Evolutionary conservation across 768 basidiomycete species (phyloP), one percentile per base, ranked within the genome.

Genomic region (Dioszegia hungarica): DNA sequence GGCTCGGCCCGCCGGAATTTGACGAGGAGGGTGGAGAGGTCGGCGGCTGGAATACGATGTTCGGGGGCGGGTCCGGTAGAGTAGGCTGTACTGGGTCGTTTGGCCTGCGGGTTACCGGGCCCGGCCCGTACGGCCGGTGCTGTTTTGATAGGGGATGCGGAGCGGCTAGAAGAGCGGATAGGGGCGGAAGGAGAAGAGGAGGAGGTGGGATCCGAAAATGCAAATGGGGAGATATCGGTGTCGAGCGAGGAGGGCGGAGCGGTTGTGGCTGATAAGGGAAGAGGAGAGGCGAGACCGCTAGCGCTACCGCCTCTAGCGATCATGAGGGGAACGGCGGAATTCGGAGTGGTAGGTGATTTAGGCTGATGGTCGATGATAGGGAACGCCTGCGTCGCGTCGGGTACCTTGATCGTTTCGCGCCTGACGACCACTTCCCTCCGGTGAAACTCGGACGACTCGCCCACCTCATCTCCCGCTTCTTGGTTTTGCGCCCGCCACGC

Each of bases 391-490:
- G 33, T 45, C 15, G 67, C 55, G 31, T 49, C 44, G 10, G 68
- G 68, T 3, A 55, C 57, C 34, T 63, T 64, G 43, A 70, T 54
- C 0, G 68, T 70, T n/a, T 54, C 48, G 25, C 63, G 56, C 20
- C 68, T 36, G n/a, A 70, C 62, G 9, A 54, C 55, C 27, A 62
- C 39, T 52, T 66, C 64, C 15, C 59, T 38, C 19, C 40, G 36
- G 24, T 58, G 50, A 11, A 51, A 51, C 27, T 57, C 59, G 8
- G 52, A 51, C 55, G 38, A 17, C 34, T 51, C 49, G n/a, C 34
- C 49, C 15, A 12, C 27, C 36, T 15, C 43, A 59, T 48, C 20
- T 56, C 27, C 36, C 14, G 43, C 22, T 3, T 44, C 43, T 44
- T 5, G 8, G 17, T 12, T 5, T 39, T 39, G 38, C 6, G 6